Evolutionary conservation across 345 rosid species (phyloP).

Genomic region (Conringia planisiliqua): DNA sequence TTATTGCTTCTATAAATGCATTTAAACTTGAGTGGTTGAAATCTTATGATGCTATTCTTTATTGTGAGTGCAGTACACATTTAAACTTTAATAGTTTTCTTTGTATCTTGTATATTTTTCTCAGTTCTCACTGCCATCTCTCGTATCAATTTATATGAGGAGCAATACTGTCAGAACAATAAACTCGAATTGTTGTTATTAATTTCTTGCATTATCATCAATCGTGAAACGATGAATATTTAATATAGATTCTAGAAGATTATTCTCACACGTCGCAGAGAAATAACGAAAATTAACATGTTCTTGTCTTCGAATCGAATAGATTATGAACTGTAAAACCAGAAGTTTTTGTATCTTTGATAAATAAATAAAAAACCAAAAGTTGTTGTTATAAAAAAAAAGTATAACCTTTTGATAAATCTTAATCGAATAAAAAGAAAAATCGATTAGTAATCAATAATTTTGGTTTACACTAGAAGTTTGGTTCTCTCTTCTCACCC

Average conservation of each 20-base stretch:
- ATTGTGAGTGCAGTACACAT: slow-evolving; percentile 30
- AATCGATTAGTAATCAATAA: no score
- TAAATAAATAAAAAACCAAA: background rate
- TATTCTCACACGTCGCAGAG: background rate
- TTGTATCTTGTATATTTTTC: background rate
- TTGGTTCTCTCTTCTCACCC: no score
- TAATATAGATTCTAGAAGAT: background rate
- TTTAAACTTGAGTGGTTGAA: slow-evolving; percentile 33
- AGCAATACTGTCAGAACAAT: slow-evolving; percentile 22
- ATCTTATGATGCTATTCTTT: slow-evolving; percentile 29
- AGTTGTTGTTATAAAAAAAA: no score
- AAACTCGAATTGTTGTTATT: background rate
- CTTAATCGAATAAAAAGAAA: no score
- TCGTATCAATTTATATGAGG: slow-evolving; percentile 27
- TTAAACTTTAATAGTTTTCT: slow-evolving; percentile 17
- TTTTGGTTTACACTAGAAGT: no score
- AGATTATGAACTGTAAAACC: background rate
- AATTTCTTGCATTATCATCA: background rate
- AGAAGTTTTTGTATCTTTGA: background rate
- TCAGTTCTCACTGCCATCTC: slow-evolving; percentile 17
- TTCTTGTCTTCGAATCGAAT: background rate
- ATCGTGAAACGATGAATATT: background rate
- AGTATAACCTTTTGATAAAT: no score
- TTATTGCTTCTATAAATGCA: slow-evolving; percentile 28
- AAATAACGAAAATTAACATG: background rate